Conservation (phyloP, 805 yeast genomes). For the Candida germanica region DNA sequence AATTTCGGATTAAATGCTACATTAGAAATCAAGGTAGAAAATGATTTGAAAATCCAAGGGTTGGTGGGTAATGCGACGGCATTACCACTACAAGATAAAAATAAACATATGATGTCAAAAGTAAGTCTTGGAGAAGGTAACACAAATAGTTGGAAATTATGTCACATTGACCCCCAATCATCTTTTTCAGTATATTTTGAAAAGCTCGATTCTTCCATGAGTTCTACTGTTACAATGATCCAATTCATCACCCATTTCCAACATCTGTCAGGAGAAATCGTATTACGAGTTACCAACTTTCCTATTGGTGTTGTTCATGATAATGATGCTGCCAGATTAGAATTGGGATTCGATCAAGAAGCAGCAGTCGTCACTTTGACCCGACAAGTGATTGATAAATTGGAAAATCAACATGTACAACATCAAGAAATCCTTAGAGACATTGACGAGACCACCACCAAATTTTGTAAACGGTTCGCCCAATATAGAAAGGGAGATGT, state of each 20-base stretch:
- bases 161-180: conserved; percentile 81
- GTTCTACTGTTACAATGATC: conserved; percentile 40
- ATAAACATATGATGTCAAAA: conserved; percentile 3
- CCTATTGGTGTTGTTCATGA: conserved; percentile 53
- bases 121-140: conserved; percentile 11
- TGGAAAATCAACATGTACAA: conserved; percentile 59
- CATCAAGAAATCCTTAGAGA: conserved; percentile 89
- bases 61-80: conserved; percentile 91
- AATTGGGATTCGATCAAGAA: conserved; percentile 91
- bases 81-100: conserved; percentile 48
- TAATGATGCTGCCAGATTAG: conserved; percentile 44
- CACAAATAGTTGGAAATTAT: conserved; percentile 46
- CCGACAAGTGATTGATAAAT: conserved; percentile 79
- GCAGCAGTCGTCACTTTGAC: conserved; percentile 96
- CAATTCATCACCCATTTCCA: conserved; percentile 93
- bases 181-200: conserved; percentile 90
- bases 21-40: conserved; percentile 81
- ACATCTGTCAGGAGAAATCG: conserved; percentile 88
- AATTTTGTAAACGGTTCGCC: conserved; percentile 89
- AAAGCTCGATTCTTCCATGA: conserved; percentile 12
- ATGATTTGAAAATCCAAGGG: conserved; percentile 86
- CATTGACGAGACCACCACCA: conserved; percentile 88
- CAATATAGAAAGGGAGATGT: conserved; percentile 88
- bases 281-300: conserved; percentile 83
- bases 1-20: conserved; percentile 89